Evolutionary conservation across 73 alveolate genomes (phyloP), one percentile per base, ranked within the genome.

Genomic region (Stentor coeruleus): DNA sequence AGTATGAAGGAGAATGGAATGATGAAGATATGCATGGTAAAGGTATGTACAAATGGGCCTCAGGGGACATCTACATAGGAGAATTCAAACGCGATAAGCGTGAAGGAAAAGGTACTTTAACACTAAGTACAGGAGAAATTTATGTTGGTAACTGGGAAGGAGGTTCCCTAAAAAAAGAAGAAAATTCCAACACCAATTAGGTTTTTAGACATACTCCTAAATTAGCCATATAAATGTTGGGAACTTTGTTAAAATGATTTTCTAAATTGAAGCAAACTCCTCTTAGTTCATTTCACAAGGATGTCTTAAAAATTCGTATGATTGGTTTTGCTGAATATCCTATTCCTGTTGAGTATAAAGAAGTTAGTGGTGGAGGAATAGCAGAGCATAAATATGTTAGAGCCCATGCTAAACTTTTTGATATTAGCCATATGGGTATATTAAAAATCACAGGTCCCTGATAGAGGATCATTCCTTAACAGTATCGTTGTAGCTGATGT

Each of bases 311-410:
- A 38, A 97, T 89, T 3, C 91, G 92, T 79, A 88, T 93, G 89
- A 95, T 92, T 2, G 93, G 92, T 28, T 93, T 93, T 81, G 97
- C 98, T 26, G 98, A 97, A 28, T 93, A 90, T 72, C 90, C 84
- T 2, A 82, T 93, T 93, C 98, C 98, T 20, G 95, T 93, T n/a
- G 81, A 82, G 74, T 93, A 93, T 88, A 89, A 85, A 36, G 94
- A 74, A 57, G n/a, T 0, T 2, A 57, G 73, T 31, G 73, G 73
- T 57, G 97, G 97, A 28, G 76, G 89, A 0, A 57, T 57, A 31
- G 2, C 3, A 0, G 73, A 57, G 2, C 73, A 57, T 57, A 0
- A 20, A 31, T 20, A 1, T 57, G 28, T 57, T 31, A 57, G 28
- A 57, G 28, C 15, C 15, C 15, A 57, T n/a, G 73, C 73, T 20